Evolutionary conservation across 768 basidiomycete species (phyloP).

Genomic region (Fomitopsis serialis): DNA sequence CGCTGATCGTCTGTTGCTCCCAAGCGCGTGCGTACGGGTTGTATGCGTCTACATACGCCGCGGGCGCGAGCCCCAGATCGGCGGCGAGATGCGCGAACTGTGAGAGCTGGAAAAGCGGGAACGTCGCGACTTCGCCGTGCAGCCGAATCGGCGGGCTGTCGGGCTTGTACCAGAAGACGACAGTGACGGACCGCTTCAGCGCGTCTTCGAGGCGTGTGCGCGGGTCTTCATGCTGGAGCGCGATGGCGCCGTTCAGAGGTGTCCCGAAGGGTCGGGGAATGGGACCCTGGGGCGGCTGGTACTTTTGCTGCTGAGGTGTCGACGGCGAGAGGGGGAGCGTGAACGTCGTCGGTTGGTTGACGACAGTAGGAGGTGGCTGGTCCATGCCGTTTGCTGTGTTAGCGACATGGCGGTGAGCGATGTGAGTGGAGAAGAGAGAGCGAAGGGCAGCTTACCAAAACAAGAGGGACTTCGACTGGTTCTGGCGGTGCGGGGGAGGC

Average conservation of each 20-base stretch:
- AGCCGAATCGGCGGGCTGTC: constrained; percentile 52
- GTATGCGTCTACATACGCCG: constrained; percentile 59
- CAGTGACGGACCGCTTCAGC: constrained; percentile 49
- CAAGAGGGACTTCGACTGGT: background rate
- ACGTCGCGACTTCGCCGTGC: constrained; percentile 52
- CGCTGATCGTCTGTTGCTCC: constrained; percentile 60
- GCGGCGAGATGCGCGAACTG: constrained; percentile 44
- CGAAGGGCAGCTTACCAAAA: background rate
- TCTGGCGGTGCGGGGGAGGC: background rate
- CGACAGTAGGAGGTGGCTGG: background rate
- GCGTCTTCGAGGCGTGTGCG: constrained; percentile 25
- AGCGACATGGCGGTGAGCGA: background rate
- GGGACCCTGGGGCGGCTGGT: too few relatives aligned
- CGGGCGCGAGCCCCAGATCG: constrained; percentile 46
- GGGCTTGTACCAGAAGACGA: constrained; percentile 69
- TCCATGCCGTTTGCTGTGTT: background rate
- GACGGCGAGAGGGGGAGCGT: constrained; percentile 3
- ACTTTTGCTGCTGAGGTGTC: background rate
- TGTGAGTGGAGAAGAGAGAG: background rate
- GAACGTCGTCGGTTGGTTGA: background rate
- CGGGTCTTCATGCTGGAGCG: constrained; percentile 2
- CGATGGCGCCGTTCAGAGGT: background rate
- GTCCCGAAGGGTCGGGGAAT: background rate
- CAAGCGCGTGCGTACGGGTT: constrained; percentile 50
- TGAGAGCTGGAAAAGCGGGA: constrained; percentile 60